Base-by-base conservation (phyloP, 2,329 filamentous ascomycete genomes). In the Paracorniculantispora psalliotae region DNA sequence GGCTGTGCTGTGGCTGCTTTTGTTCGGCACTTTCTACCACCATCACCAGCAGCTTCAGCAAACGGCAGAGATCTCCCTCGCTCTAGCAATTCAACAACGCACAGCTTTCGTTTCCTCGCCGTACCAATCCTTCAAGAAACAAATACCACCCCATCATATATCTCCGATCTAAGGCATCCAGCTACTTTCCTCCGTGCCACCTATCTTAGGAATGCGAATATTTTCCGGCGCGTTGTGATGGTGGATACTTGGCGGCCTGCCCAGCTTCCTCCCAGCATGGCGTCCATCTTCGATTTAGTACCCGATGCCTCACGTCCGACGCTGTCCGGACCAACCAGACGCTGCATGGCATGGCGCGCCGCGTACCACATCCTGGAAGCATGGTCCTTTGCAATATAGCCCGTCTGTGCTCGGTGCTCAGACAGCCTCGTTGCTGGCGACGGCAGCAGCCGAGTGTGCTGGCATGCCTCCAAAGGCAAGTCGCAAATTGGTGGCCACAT, bases 401-500 rank as follows among this genome's bases (percentile, higher is more conserved):
- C 13, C 43, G 41, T 55, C 52, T 37, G 52, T 55, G 52, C 52
- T 55, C 41, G 10, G 52, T 23, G 52, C 52, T 55, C 52, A 21
- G 52, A 55, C 52, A 55, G n/a, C 52, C 15, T 26, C n/a, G 35
- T 15, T 35, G 35, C 43, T 30, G 28, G 15, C 41, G 39, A 26
- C 41, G 28, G 52, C 52, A 37, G 41, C 41, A 55, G 30, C 37
- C 52, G 52, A 46, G 25, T 23, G 21, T 37, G 35, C 28, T n/a
- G n/a, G 30, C 15, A 33, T 33, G 12, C 12, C 30, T 12, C 30
- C 30, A 33, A 12, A 7, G 30, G 30, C 30, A 33, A 33, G n/a
- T 33, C 7, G 12, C 30, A 33, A 33, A 33, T 37, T 15, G 17
- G 30, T 21, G 13, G 25, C 33, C 49, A 51, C 23, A 51, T 39